These are phyloP conservation scores for Ogataea trehaloabstinens DNA, from an alignment of 805 yeast genomes.

Conservation along the genomic window DNA sequence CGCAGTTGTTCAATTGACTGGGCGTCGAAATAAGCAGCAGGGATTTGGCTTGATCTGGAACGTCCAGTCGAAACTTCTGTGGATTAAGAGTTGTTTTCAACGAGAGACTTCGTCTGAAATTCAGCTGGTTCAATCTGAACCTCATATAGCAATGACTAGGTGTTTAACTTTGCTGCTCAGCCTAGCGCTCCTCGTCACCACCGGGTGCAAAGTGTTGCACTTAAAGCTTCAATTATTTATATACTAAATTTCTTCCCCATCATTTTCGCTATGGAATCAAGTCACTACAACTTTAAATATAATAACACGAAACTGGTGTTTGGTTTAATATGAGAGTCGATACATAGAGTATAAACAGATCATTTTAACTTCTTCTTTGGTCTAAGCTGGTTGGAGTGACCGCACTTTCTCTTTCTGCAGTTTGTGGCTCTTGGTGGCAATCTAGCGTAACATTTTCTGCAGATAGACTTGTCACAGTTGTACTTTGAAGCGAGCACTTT, in stretches of 20 bases:
- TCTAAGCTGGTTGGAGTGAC: constrained; percentile 99
- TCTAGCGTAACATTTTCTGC: constrained; percentile 99
- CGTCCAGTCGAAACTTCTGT: background rate
- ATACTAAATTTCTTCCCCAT: too few relatives aligned
- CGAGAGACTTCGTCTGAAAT: constrained; percentile 10
- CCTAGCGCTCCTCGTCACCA: too few relatives aligned
- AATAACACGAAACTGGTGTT: constrained; percentile 4
- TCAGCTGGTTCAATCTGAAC: too few relatives aligned
- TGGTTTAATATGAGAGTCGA: constrained; percentile 7
- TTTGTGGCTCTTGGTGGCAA: constrained; percentile 99
- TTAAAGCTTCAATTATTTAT: too few relatives aligned
- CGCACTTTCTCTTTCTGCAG: constrained; percentile 99
- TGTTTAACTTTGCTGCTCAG: too few relatives aligned
- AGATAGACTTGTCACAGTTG: constrained; percentile 99
- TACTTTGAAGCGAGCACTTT: constrained; percentile 98
- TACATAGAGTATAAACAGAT: constrained; percentile 40
- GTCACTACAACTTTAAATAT: too few relatives aligned
- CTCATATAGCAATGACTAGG: too few relatives aligned
- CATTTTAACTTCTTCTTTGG: constrained; percentile 99
- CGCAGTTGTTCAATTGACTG: constrained; percentile 19
- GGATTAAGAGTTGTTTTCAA: constrained; percentile 25
- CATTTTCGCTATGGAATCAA: too few relatives aligned
- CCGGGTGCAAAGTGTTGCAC: too few relatives aligned
- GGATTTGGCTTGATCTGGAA: constrained; percentile 15
- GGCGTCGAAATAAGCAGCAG: constrained; percentile 31